Percentiles rank a stretch among this genome's conserved stretches.
Conservation (phyloP, 805 yeast genomes). For the Blastobotrys muscicola region DNA sequence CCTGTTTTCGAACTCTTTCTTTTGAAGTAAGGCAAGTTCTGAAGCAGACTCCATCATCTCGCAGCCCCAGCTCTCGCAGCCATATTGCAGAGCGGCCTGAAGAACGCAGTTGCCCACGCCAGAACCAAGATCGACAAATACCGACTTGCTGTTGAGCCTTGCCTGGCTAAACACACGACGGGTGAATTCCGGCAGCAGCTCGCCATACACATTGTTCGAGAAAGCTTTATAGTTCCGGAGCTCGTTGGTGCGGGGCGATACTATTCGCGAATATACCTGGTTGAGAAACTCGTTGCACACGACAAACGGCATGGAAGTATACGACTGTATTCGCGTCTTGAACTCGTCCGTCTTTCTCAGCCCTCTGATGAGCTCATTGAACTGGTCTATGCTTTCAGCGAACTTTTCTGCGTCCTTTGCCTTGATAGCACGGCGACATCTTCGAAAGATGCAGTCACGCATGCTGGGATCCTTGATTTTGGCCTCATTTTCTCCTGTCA, state of each 20-base stretch:
- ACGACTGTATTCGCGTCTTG: constrained; percentile 23
- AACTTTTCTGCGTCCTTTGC: constrained; percentile 26
- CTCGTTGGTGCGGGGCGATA: constrained; percentile 60
- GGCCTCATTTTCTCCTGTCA: constrained; percentile 31
- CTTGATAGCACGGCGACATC: constrained; percentile 21
- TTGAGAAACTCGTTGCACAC: constrained; percentile 44
- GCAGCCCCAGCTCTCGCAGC: constrained; percentile 79
- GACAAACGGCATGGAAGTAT: constrained; percentile 36
- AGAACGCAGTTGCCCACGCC: constrained; percentile 91
- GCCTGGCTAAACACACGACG: constrained; percentile 57
- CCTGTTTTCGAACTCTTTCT: constrained; percentile 46
- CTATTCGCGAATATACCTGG: constrained; percentile 66
- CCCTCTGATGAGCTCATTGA: constrained; percentile 32
- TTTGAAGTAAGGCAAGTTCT: constrained; percentile 51
- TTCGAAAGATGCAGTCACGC: constrained; percentile 26
- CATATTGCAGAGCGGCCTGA: constrained; percentile 82
- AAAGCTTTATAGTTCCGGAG: constrained; percentile 72
- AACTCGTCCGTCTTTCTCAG: constrained; percentile 30
- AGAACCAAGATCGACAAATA: constrained; percentile 83
- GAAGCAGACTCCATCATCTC: constrained; percentile 85
- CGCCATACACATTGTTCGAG: constrained; percentile 87
- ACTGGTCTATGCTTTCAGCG: constrained; percentile 32
- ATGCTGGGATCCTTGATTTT: constrained; percentile 22
- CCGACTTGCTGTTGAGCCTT: constrained; percentile 40
- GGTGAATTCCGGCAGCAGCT: constrained; percentile 68